Evolutionary conservation across 139 green algal genomes (phyloP).

Genomic region (Micractinium sp.): DNA sequence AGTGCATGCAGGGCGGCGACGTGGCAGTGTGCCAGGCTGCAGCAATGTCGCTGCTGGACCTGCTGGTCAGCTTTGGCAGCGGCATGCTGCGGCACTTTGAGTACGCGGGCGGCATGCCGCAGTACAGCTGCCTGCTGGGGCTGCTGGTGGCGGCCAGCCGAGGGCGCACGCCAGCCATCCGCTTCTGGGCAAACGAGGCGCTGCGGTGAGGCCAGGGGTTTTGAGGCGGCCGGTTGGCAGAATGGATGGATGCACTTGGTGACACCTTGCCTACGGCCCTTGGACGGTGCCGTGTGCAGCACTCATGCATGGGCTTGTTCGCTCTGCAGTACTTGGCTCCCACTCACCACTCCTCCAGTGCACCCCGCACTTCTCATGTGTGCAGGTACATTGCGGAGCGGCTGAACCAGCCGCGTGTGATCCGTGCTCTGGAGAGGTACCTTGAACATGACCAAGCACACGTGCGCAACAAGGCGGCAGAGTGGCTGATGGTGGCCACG

Average conservation of each 20-base stretch:
- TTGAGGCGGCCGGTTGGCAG: no score
- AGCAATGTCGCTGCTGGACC: constrained; percentile 8
- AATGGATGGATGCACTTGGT: background rate
- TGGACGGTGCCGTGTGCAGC: no score
- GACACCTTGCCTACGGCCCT: background rate
- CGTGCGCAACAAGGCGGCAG: constrained; percentile 15
- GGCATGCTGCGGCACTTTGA: constrained; percentile 21
- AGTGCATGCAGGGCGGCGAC: constrained; percentile 24
- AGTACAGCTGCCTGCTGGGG: constrained; percentile 28
- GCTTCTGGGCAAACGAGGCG: constrained; percentile 18
- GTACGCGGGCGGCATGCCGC: background rate
- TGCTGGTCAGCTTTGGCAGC: constrained; percentile 13
- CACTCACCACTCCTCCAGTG: background rate
- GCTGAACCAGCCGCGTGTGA: constrained; percentile 20
- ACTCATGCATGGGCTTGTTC: background rate
- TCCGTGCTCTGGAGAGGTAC: constrained; percentile 12
- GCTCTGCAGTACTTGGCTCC: background rate
- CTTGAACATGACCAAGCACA: constrained; percentile 5
- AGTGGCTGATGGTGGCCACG: constrained; percentile 6
- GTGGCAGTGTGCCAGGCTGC: background rate
- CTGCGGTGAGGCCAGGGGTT: background rate
- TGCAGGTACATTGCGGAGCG: constrained; percentile 14
- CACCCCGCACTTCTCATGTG: background rate
- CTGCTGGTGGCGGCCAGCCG: constrained; percentile 31
- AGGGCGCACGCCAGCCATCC: constrained; percentile 11